Base-by-base conservation (phyloP, 164 flowering plant genomes). In the Berberis vulgaris region DNA sequence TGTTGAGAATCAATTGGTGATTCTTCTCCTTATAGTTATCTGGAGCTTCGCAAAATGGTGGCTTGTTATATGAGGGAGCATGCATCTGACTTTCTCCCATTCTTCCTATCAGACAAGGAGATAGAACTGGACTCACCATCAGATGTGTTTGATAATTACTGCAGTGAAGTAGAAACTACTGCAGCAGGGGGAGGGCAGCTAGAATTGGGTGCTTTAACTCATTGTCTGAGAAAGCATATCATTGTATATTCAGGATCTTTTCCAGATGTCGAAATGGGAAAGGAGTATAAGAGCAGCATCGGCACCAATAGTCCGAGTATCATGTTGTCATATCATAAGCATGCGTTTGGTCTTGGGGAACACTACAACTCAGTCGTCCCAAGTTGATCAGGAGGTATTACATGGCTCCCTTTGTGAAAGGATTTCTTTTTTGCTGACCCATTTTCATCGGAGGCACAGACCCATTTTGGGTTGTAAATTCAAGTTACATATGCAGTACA, bases 221-320 rank as follows among this genome's bases (percentile, higher is more conserved):
- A 94, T 70, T 82, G 89, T 76, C 72, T 94, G 55, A 82, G 67
- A 65, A 94, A 82, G 63, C 99, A 87, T 64, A 87, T 94, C 43
- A 60, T 79, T 78, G 70, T 88, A 71, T 87, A 60, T 72, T 91
- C 97, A 3, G 97, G 97, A 40, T 91, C 88, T 43, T 91, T 86
- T 71, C 96, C 99, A 43, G 91, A 91, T 73, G 94, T 91, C 49
- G 97, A 94, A 77, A 89, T 94, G 96, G 99, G 97, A 40, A 87
- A 87, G 77, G 96, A 91, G 72, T 87, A 91, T 73, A 86, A 80
- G 71, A 62, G 81, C 8, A 72, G 73, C 3, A 52, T 57, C 10
- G 72, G 65, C 26, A 26, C 26, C 7, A 57, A 59, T 38, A 68
- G 67, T 58, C 67, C 79, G 6, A 82, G 84, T 57, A 81, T 94